Conservation (phyloP, 2,329 filamentous ascomycete genomes). For the Monascus ruber region DNA sequence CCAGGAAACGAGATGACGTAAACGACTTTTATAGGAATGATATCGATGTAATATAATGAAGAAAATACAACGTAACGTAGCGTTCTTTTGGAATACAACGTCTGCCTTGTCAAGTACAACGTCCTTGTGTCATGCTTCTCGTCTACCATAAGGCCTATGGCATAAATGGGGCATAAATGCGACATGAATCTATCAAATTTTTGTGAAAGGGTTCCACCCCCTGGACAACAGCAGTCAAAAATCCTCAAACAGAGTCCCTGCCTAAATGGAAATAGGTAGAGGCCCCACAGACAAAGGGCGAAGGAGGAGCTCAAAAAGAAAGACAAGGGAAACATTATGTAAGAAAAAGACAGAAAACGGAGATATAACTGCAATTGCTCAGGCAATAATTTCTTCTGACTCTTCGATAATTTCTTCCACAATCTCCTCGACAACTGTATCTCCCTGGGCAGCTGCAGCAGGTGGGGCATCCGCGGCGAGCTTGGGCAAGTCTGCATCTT, state of each 20-base stretch:
- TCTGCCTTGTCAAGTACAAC: not conserved
- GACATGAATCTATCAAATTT: constrained; percentile 18
- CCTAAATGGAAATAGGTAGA: not conserved
- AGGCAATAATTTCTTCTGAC: constrained; percentile 63
- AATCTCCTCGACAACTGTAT: constrained; percentile 76
- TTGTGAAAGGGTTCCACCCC: constrained; percentile 9
- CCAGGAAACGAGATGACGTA: too few relatives aligned
- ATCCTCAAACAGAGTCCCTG: not conserved
- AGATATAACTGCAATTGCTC: constrained; percentile 17
- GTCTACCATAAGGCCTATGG: constrained; percentile 15
- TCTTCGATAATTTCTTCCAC: constrained; percentile 73
- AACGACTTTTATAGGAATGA: too few relatives aligned
- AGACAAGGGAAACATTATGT: constrained; percentile 1
- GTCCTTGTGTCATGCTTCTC: constrained; percentile 8
- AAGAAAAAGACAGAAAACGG: constrained; percentile 19
- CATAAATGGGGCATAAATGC: constrained; percentile 9
- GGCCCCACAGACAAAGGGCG: not conserved
- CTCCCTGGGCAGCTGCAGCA: constrained; percentile 53
- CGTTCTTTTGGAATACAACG: not conserved
- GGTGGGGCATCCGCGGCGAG: constrained; percentile 38
- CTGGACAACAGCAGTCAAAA: constrained; percentile 1
- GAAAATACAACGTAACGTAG: not conserved
- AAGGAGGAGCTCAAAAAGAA: constrained; percentile 10
- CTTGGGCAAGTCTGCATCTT: constrained; percentile 51
- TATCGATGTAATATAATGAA: too few relatives aligned